Base-by-base conservation (phyloP, 345 rosid species). In the Populus deltoides region DNA sequence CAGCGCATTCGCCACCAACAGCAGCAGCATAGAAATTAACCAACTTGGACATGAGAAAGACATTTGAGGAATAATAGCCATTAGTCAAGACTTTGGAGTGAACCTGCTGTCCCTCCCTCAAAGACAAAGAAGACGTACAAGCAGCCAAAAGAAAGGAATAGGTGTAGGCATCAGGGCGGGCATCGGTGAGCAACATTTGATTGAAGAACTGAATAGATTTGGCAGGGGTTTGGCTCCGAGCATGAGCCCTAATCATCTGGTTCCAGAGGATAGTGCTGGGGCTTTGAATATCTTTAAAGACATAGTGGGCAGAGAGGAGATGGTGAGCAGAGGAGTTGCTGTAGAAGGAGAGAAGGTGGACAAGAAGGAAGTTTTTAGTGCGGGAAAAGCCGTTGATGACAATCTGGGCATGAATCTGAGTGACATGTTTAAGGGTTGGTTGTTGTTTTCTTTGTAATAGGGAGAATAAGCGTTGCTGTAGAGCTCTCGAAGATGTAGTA, bases 191-290 rank as follows among this genome's bases (percentile, higher is more conserved):
- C 18, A 76, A 80, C 90, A 89, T 88, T 70, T 68, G 83, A n/a
- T 75, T 71, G 75, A 76, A 89, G 39, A 85, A 70, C 57, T 73
- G 76, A 7, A 89, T 72, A 8, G 87, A 85, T 43, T 49, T 75
- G 35, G 49, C 57, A 1, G 85, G 86, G 11, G 41, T 63, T 38
- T 63, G 74, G 74, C 83, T 80, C 25, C 80, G 81, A 53, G 83
- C 86, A 51, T 80, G 55, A 3, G 90, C 86, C 70, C 85, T 79
- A 77, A 90, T 83, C 68, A 90, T 75, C 82, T 83, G 91, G 65
- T 88, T 90, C 93, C 93, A 88, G 35, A 83, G 8, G 36, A 87
- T 38, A 68, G 88, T 80, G 73, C 81, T 86, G 39, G 88, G 89
- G 68, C 61, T 71, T 29, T 72, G 24, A 24, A 82, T 39, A 29